phyloP scores from a whole-genome alignment of 495 filamentous ascomycete genomes.

The Penicillium robsamsonii region DNA sequence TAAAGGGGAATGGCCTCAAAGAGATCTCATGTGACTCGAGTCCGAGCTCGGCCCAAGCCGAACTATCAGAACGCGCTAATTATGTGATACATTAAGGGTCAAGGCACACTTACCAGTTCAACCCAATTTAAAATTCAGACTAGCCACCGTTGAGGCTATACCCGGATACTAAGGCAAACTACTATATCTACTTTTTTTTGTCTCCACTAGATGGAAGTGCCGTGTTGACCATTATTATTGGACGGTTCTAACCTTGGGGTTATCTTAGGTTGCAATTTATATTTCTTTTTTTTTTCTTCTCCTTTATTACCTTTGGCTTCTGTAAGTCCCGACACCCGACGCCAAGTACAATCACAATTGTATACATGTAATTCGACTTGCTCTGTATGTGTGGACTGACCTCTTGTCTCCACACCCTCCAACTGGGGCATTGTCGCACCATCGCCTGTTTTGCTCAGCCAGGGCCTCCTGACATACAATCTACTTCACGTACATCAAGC shows the following conservation, averaged over 20 bases:
- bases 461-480: conserved; percentile 4
- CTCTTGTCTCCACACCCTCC: conserved; percentile 9
- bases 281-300: neutral
- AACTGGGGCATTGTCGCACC: conserved; percentile 21
- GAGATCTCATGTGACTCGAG: conserved; percentile 4
- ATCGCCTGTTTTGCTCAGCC: conserved; percentile 16
- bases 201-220: conserved; percentile 4
- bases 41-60: conserved; percentile 7
- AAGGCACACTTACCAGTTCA: neutral
- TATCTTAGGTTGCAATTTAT: neutral
- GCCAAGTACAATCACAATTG: neutral
- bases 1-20: neutral
- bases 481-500: conserved; percentile 3
- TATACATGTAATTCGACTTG: conserved; percentile 1
- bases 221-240: conserved; percentile 2
- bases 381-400: conserved; percentile 16
- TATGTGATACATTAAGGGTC: neutral
- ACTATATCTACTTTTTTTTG: neutral
- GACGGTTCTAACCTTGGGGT: neutral
- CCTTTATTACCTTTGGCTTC: neutral
- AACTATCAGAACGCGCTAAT: conserved; percentile 3
- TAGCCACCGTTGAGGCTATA: neutral
- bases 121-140: neutral
- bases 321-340: neutral
- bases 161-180: neutral